Base-by-base conservation (phyloP, 208 protist genomes). In the Strigomonas galati region DNA sequence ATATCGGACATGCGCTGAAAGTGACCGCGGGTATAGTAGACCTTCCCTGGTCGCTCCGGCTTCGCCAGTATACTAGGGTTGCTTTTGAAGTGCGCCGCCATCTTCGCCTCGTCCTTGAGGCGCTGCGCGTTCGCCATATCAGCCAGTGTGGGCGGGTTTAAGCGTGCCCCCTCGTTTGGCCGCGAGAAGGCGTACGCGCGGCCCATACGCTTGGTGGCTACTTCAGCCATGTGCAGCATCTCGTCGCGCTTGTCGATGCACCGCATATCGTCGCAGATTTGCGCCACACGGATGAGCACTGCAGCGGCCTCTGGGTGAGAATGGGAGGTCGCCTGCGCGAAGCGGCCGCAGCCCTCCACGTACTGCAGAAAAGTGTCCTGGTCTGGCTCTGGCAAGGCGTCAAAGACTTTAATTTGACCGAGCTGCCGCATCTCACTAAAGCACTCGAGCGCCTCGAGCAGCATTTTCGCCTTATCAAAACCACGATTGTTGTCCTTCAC, bases 321-420 rank as follows among this genome's bases (percentile, higher is more conserved):
- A 72, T 96, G 90, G 21, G 85, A 87, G 60, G 81, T 89, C 9
- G 74, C 74, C 56, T 92, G 90, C 10, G 87, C 74, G 62, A 85
- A 93, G 62, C 81, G 72, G 3, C 70, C 71, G 51, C 86, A 93
- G 32, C 85, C 83, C 54, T 93, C 85, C 15, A 80, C 87, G 65
- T 93, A 93, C 65, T 96, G 87, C 14, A 96, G 63, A 65, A 96
- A 96, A 0, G 83, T 92, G 59, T 93, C 87, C 57, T 96, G 87
- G 55, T 96, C 87, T 1, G 82, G 67, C 67, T 92, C 85, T 6
- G 78, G 74, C 1, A 96, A 76, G 24, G 71, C 73, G 19, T 78
- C 72, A 59, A 93, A 96, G 9, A 65, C 58, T 5, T 74, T 82
- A 46, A 93, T 85, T 51, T 87, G 77, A 0, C 74, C 78, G 17